phyloP scores from a whole-genome alignment of 805 yeast species.

The Candida methanosorbosa region DNA sequence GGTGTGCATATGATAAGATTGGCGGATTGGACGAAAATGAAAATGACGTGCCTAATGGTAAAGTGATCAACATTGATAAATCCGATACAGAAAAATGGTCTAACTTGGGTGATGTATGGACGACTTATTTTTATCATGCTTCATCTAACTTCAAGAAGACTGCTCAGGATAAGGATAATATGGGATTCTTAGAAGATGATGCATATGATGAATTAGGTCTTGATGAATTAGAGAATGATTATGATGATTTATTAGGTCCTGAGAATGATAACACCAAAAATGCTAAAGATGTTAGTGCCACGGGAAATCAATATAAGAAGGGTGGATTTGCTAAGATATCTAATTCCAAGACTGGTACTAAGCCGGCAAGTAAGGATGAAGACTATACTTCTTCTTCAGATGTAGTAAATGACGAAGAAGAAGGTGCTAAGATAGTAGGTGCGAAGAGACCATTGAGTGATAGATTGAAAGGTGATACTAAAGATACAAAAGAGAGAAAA shows the following conservation, averaged over 20 bases:
- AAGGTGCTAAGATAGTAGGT: too few relatives aligned
- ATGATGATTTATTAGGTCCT: background rate
- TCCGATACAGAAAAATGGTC: slow-evolving; percentile 25
- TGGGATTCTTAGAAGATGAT: slow-evolving; percentile 22
- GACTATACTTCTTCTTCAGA: background rate
- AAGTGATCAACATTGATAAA: slow-evolving; percentile 28
- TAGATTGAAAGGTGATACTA: background rate
- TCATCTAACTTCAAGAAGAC: background rate
- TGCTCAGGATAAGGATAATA: slow-evolving; percentile 10
- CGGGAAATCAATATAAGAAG: slow-evolving; percentile 6
- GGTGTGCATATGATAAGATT: slow-evolving; percentile 53
- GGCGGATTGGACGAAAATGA: slow-evolving; percentile 38
- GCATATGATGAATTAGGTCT: slow-evolving; percentile 22
- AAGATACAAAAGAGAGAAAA: background rate
- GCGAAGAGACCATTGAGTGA: background rate
- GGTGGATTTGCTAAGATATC: slow-evolving; percentile 18
- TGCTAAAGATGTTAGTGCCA: too few relatives aligned
- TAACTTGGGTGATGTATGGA: slow-evolving; percentile 47
- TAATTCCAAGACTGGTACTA: slow-evolving; percentile 5
- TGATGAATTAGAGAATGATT: slow-evolving; percentile 9
- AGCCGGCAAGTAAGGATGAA: background rate
- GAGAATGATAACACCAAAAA: background rate
- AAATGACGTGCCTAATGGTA: slow-evolving; percentile 34
- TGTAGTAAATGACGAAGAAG: background rate
- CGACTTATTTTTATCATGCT: slow-evolving; percentile 27